Base-by-base conservation (phyloP, 1,139 yeast genomes). In the Pichia norvegensis region DNA sequence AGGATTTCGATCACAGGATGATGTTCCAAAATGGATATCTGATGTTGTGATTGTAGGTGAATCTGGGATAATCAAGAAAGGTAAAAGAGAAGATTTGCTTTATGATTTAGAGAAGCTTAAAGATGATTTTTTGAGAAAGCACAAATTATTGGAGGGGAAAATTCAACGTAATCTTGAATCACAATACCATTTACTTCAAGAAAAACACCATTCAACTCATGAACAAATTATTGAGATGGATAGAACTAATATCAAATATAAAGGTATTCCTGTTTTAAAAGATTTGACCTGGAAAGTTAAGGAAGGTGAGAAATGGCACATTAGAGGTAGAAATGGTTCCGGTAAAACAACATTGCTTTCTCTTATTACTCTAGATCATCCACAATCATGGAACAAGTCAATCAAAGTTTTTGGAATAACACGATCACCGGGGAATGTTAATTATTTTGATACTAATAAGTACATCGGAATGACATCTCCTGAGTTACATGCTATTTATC, bases 301-400 rank as follows among this genome's bases (percentile, higher is more conserved):
- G 4, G 68, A 68, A 29, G 95, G 95, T 2, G 84, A 87, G 22
- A 81, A 77, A 56, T 88, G 97, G 95, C 90, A 94, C 60, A 72
- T 92, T 36, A 69, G 83, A 46, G 98, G 98, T 7, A 78, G 81
- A 51, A 92, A 92, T 56, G 98, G 98, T 1, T 74, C 95, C 0
- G 98, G 98, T 1, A 92, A 92, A 60, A 85, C 96, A 4, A 92
- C 98, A 0, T 65, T 92, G 19, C 65, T 92, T 17, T 80, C 97
- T 1, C 64, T 92, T 38, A 71, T 92, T 33, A 87, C 96, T 0
- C 92, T 95, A 2, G 98, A 92, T 58, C 98, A 92, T 60, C 98
- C 98, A 0, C 96, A 92, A 63, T 81, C 96, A 1, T 92, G 97
- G 97, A 81, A 79, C 55, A 74, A 79, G 4, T 78, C 76, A 25